phyloP scores from a whole-genome alignment of 164 flowering plant species.

The Aristolochia californica region DNA sequence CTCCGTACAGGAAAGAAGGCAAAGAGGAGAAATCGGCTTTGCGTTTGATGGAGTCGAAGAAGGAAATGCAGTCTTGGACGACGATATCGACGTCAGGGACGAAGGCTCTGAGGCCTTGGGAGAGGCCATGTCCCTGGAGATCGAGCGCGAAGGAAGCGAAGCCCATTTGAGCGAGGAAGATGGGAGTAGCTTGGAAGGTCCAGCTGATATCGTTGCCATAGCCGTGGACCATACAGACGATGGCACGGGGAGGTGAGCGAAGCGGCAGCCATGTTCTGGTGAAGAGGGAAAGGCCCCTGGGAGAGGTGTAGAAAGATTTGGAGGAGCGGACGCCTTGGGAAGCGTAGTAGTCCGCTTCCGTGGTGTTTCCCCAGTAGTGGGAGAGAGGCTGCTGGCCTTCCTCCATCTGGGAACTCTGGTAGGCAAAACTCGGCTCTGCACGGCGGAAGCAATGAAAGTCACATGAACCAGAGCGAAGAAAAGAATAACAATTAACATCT shows the following conservation, averaged over 20 bases:
- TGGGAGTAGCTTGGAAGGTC: slow-evolving; percentile 73
- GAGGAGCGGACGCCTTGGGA: slow-evolving; percentile 38
- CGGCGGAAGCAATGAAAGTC: too few species aligned
- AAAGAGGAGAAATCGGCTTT: slow-evolving; percentile 23
- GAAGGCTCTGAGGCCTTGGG: slow-evolving; percentile 61
- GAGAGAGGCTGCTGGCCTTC: neutral
- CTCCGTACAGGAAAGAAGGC: slow-evolving; percentile 61
- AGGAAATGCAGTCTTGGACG: slow-evolving; percentile 50
- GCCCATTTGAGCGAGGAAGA: slow-evolving; percentile 70
- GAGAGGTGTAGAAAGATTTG: slow-evolving; percentile 53
- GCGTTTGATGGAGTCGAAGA: slow-evolving; percentile 34
- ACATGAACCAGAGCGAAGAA: too few species aligned
- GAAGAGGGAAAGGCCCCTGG: slow-evolving; percentile 61
- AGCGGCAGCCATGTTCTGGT: slow-evolving; percentile 74
- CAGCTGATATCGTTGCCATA: slow-evolving; percentile 89
- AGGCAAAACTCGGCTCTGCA: too few species aligned
- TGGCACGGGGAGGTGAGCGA: slow-evolving; percentile 41
- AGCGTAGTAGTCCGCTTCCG: slow-evolving; percentile 53
- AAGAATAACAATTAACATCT: too few species aligned
- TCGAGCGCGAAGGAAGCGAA: slow-evolving; percentile 79
- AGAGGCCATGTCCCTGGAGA: slow-evolving; percentile 74
- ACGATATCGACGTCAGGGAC: slow-evolving; percentile 62
- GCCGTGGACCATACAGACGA: slow-evolving; percentile 84
- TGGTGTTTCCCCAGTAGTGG: slow-evolving; percentile 64
- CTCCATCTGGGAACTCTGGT: neutral